These are phyloP conservation scores for Penicillium antarcticum DNA, from an alignment of 495 filamentous ascomycete species.

Conservation along the genomic window DNA sequence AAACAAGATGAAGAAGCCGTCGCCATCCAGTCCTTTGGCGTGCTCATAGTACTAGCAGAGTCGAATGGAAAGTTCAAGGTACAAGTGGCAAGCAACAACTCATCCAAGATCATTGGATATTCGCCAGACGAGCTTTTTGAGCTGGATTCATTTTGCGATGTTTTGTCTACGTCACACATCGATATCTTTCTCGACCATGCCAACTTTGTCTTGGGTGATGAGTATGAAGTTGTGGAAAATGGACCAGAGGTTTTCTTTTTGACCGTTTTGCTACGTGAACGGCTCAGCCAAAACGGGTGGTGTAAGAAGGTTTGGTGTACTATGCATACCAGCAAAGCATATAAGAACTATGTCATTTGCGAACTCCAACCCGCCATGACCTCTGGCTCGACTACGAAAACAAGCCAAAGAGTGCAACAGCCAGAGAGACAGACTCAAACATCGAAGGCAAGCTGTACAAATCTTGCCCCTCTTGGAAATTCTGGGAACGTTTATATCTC, in stretches of 20 bases:
- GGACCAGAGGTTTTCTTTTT: constrained; percentile 83
- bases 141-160: constrained; percentile 67
- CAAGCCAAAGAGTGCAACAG: constrained; percentile 39
- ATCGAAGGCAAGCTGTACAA: not conserved
- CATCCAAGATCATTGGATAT: constrained; percentile 68
- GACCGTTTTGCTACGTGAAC: constrained; percentile 50
- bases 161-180: constrained; percentile 70
- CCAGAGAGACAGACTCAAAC: not conserved
- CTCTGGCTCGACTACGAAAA: constrained; percentile 49
- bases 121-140: constrained; percentile 71
- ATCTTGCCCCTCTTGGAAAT: not conserved
- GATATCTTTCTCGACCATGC: constrained; percentile 74
- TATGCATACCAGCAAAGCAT: constrained; percentile 65
- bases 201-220: constrained; percentile 68
- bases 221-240: constrained; percentile 56
- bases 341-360: constrained; percentile 67
- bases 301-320: constrained; percentile 69
- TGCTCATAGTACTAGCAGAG: constrained; percentile 65
- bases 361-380: constrained; percentile 74
- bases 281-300: constrained; percentile 63
- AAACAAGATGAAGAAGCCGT: constrained; percentile 18
- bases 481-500: not conserved
- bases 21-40: constrained; percentile 72
- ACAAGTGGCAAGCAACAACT: constrained; percentile 79
- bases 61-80: constrained; percentile 60